Percentiles rank a stretch among this genome's conserved stretches.
Conservation (phyloP, 2,329 filamentous ascomycete genomes). For the Penicillium palitans region DNA sequence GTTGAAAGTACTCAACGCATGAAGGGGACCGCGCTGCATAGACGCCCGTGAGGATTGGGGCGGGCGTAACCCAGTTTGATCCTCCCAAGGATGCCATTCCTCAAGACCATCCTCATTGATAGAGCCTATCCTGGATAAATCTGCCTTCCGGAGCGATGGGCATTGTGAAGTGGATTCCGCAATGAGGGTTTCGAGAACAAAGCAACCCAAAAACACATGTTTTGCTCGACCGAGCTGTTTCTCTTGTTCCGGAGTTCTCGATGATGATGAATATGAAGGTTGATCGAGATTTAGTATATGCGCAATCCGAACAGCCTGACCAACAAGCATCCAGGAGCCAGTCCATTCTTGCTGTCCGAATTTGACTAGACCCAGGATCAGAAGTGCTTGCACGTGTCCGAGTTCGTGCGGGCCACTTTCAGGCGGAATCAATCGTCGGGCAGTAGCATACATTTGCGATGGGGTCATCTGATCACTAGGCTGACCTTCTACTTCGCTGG, state of each 20-base stretch:
- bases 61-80: constrained; percentile 42
- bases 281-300: constrained; percentile 29
- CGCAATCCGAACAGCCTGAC: constrained; percentile 59
- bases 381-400: constrained; percentile 56
- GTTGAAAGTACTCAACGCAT: constrained; percentile 56
- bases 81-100: constrained; percentile 72
- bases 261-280: constrained; percentile 51
- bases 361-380: constrained; percentile 63
- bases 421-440: constrained; percentile 47
- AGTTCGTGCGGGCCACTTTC: constrained; percentile 50
- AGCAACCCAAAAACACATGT: constrained; percentile 54
- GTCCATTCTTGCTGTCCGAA: constrained; percentile 59
- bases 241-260: constrained; percentile 38
- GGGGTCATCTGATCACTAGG: constrained; percentile 20
- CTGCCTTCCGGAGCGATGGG: constrained; percentile 52
- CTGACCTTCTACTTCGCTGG: constrained; percentile 20
- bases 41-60: constrained; percentile 27
- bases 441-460: constrained; percentile 48
- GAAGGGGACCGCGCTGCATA: constrained; percentile 43
- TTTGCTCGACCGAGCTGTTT: constrained; percentile 41
- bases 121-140: constrained; percentile 50
- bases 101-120: constrained; percentile 68
- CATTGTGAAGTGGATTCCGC: constrained; percentile 48
- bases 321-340: constrained; percentile 65
- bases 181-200: constrained; percentile 55